Conservation (phyloP, 2,329 filamentous ascomycete genomes). For the Fusarium pseudocircinatum region DNA sequence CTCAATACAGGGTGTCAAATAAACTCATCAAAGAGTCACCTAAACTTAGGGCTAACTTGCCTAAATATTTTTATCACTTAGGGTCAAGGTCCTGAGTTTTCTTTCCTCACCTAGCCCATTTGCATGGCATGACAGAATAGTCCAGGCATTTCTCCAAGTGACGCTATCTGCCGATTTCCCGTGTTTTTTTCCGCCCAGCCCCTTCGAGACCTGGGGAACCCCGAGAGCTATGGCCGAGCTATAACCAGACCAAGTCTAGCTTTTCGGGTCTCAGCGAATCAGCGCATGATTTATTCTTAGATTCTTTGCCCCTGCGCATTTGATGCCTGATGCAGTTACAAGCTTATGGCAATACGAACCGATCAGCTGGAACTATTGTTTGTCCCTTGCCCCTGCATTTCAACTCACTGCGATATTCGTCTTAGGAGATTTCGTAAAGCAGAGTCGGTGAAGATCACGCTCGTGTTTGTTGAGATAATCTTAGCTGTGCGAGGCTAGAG, state of each 20-base stretch:
- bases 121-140: not conserved
- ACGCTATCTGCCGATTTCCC: not conserved
- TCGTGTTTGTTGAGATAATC: not conserved
- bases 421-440: slow-evolving; percentile 6
- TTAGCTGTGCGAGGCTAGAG: not conserved
- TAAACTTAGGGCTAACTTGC: too few relatives aligned
- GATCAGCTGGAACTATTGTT: not conserved
- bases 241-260: not conserved
- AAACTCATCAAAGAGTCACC: too few relatives aligned
- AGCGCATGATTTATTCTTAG: not conserved
- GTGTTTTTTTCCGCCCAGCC: not conserved
- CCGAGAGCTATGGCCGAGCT: not conserved
- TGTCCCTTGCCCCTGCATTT: not conserved
- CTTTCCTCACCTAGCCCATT: not conserved
- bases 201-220: slow-evolving; percentile 4
- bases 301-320: not conserved
- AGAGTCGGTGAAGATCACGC: not conserved
- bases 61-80: too few relatives aligned
- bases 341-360: slow-evolving; percentile 10
- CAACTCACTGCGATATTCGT: not conserved
- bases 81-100: too few relatives aligned
- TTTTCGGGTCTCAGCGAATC: not conserved
- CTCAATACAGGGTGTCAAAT: too few relatives aligned
- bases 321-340: slow-evolving; percentile 1
- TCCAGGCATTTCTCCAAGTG: accelerated